Base-by-base conservation (phyloP, 1,284 basidiomycete genomes). In the Blastosporella zonata region DNA sequence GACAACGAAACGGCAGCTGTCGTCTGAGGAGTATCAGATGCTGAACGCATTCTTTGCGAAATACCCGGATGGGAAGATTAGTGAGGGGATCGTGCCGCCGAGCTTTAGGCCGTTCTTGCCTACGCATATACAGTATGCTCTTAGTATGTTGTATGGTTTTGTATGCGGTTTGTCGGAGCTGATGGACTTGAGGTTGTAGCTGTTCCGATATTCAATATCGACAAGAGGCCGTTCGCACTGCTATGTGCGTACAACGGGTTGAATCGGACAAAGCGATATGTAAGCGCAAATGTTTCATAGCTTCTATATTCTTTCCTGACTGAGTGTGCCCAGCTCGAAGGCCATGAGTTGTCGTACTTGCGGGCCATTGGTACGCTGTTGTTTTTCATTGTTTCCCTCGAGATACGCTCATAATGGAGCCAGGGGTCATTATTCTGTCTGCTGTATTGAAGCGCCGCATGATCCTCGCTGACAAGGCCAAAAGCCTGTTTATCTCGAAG, bases 391-490 rank as follows among this genome's bases (percentile, higher is more conserved):
- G 25, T 20, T 28, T 23, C 12, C 27, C 39, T 3, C 28, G 40
- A 21, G 29, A 7, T 13, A 20, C 37, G 34, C 41, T 56, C 37
- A 49, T 61, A 55, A 47, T 45, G 15, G 10, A 43, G 36, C 49
- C 51, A 77, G 93, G 94, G 43, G 93, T 97, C 43, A 96, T 97
- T 57, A 95, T 97, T 50, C 74, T 98, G 29, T 93, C 92, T 40
- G 93, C 94, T 9, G 93, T 97, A 4, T 77, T 97, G 37, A 94
- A 96, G 67, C 81, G 93, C 46, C 76, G 93, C 33, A 96, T 97
- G 87, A 87, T 93, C 41, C 75, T 97, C 9, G 95, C 95, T 2
- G 95, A 97, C 67, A 95, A 97, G 64, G 88, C 92, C 1, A 92
- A 93, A 69, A 85, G 88, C 57, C 66, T 92, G 47, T 94, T 94